Evolutionary conservation across 805 yeast genomes (phyloP), one percentile per base, ranked within the genome.

Genomic region (Nakazawaea anatomiae): DNA sequence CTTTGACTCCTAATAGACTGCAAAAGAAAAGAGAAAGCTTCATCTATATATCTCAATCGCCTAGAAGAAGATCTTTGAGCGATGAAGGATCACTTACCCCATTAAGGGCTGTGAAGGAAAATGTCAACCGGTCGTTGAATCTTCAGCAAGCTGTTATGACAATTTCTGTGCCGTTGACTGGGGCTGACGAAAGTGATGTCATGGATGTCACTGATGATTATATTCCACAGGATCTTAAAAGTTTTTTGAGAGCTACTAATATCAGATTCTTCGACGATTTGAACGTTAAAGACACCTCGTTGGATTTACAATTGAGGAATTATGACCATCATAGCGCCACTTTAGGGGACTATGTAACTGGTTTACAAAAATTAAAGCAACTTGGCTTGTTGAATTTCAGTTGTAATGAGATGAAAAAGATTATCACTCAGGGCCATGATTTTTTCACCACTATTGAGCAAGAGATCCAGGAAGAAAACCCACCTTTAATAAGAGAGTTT

Each of bases 361-460:
- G 77, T 0, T 62, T 66, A 25, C 68, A 72, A 18, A 68, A 70
- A 47, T 60, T 77, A 11, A 76, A 77, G 7, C 57, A 71, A 11
- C 61, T 76, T 30, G 79, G 78, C 44, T 68, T 81, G 56, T 74
- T 72, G 55, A 77, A 78, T 34, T 78, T 80, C 54, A 76, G 83
- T 50, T 74, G 80, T 55, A 70, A 73, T 39, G 86, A 82, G 54
- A 61, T 83, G 49, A 63, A 68, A n/a, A 73, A 72, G 36, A 77
- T 77, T 51, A 75, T 82, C 36, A 59, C 62, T 9, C 79, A 78
- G 43, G 83, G 84, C 0, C 70, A 73, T 50, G 64, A 58, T 10
- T 63, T 74, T 9, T 79, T 78, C 54, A 69, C 72, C 1, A 73
- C 75, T 48, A 67, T 79, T 41, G 77, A 77, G 48, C 65, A 66